These are phyloP conservation scores for Aspergillus sp. DNA, from an alignment of 2,329 filamentous ascomycete genomes.

Conservation along the genomic window DNA sequence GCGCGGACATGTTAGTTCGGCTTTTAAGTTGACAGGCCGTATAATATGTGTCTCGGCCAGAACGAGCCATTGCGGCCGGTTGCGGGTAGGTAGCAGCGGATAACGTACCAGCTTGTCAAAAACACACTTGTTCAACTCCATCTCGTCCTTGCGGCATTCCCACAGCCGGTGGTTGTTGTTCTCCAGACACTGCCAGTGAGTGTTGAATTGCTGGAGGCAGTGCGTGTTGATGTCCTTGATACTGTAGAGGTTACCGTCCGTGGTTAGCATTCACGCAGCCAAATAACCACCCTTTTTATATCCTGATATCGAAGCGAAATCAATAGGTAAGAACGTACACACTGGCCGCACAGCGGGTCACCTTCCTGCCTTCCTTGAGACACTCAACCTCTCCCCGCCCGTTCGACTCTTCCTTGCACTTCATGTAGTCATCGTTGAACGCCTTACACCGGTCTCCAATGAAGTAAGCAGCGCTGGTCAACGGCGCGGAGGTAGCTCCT, in stretches of 20 bases:
- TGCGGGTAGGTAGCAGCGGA: background rate
- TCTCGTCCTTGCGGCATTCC: slow-evolving; percentile 87
- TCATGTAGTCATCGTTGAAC: slow-evolving; percentile 99
- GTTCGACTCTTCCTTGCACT: slow-evolving; percentile 94
- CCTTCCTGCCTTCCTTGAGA: slow-evolving; percentile 92
- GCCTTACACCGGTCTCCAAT: slow-evolving; percentile 92
- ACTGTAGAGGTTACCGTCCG: slow-evolving; percentile 46
- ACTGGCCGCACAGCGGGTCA: slow-evolving; percentile 92
- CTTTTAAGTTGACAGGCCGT: background rate
- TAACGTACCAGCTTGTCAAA: slow-evolving; percentile 86
- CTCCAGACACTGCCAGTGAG: slow-evolving; percentile 94
- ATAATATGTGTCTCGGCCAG: background rate
- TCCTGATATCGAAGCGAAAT: background rate
- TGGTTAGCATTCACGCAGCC: background rate
- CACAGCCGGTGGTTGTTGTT: slow-evolving; percentile 97
- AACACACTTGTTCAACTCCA: slow-evolving; percentile 91
- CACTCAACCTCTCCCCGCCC: slow-evolving; percentile 92
- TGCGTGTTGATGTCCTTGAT: slow-evolving; percentile 94
- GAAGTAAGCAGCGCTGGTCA: slow-evolving; percentile 91
- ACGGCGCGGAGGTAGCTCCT: slow-evolving; percentile 86
- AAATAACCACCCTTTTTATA: background rate
- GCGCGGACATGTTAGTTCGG: background rate
- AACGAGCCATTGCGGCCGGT: background rate
- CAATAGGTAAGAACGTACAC: slow-evolving; percentile 65
- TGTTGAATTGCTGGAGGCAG: slow-evolving; percentile 86